A percentile compares a stretch with the other conserved stretches of the same genome.
Conservation (phyloP, 2,329 filamentous ascomycete species). For the Colletotrichum godetiae region DNA sequence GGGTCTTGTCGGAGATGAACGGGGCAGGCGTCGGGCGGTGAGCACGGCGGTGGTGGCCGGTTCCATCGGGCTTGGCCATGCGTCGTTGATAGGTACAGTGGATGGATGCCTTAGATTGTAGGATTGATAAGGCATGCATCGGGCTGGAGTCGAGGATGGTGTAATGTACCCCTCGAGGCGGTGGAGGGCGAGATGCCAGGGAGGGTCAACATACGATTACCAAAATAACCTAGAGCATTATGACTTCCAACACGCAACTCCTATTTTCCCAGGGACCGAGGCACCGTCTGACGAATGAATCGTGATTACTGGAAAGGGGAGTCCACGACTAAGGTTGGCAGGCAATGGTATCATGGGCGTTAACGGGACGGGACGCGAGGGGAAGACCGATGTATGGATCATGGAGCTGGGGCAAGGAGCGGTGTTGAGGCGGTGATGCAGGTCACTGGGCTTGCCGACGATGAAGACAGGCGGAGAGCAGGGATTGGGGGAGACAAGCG, state of each 20-base stretch:
- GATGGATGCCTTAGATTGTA: conserved; percentile 23
- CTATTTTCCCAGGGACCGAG: conserved; percentile 19
- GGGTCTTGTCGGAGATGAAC: conserved; percentile 35
- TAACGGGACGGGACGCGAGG: conserved; percentile 32
- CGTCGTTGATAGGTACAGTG: conserved; percentile 14
- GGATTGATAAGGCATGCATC: conserved; percentile 29
- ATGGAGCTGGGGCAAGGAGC: conserved; percentile 26
- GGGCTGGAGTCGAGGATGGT: conserved; percentile 15
- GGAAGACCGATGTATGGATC: not conserved
- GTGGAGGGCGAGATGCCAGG: conserved; percentile 19
- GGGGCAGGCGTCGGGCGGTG: conserved; percentile 32
- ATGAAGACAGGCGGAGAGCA: conserved; percentile 31
- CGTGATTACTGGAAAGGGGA: conserved; percentile 12
- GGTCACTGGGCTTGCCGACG: conserved; percentile 32
- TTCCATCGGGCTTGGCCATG: conserved; percentile 33
- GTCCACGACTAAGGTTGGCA: conserved; percentile 8
- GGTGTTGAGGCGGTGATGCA: conserved; percentile 37
- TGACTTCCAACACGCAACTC: conserved; percentile 26
- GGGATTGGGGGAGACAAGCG: conserved; percentile 10
- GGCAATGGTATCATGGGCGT: conserved; percentile 11
- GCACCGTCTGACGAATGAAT: conserved; percentile 8
- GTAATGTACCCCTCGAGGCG: conserved; percentile 15
- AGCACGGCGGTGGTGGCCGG: conserved; percentile 32
- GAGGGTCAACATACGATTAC: conserved; percentile 29
- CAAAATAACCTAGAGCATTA: conserved; percentile 32